Conservation (phyloP, 2,329 filamentous ascomycete genomes). For the Samsoniella hepiali region DNA sequence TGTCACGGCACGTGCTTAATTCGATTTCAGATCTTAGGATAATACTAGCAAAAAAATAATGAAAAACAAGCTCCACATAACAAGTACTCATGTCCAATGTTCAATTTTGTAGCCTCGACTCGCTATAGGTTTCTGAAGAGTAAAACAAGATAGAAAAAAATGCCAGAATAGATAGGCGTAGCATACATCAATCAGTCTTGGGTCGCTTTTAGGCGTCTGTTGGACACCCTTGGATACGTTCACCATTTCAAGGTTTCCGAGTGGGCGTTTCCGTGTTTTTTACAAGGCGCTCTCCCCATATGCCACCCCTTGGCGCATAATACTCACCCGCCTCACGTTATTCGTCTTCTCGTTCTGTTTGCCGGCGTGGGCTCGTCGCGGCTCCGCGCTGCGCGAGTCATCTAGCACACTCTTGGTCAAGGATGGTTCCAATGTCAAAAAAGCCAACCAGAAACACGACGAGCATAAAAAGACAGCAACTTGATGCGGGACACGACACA, state of each 20-base stretch:
- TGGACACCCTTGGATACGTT: neutral
- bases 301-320: neutral
- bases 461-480: constrained; percentile 5
- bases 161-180: constrained; percentile 1
- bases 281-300: neutral
- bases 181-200: constrained; percentile 10
- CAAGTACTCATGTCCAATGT: constrained; percentile 26
- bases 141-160: neutral
- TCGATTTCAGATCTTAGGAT: constrained; percentile 1
- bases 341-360: constrained; percentile 14
- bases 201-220: neutral
- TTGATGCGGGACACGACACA: constrained; percentile 8
- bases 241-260: neutral
- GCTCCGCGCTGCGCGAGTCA: constrained; percentile 20
- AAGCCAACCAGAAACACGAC: constrained; percentile 15
- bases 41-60: constrained; percentile 20
- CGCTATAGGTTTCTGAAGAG: neutral
- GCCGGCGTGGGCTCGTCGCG: neutral
- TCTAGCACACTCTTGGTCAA: constrained; percentile 37
- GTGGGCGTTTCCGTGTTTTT: neutral
- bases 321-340: constrained; percentile 9
- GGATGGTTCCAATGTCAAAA: constrained; percentile 30
- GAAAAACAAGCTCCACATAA: constrained; percentile 22
- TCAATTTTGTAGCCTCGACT: constrained; percentile 14
- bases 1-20: neutral